These are phyloP conservation scores for Colletotrichum phormii DNA, from an alignment of 2,329 filamentous ascomycete genomes.

Conservation along the genomic window DNA sequence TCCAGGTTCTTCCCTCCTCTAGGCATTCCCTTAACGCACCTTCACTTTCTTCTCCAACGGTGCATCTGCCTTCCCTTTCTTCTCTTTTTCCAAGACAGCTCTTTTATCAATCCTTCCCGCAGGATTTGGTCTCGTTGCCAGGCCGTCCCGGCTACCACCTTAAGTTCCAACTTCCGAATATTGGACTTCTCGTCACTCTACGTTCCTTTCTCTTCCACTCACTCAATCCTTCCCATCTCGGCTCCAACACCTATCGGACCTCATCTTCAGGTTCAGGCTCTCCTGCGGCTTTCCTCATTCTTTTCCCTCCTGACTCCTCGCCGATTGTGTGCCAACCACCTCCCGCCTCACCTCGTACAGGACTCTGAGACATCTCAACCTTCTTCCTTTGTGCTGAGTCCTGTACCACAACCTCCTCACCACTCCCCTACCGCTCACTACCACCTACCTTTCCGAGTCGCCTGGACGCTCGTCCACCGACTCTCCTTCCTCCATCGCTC, in stretches of 20 bases:
- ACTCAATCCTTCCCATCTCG: not conserved
- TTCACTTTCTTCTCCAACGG: slow-evolving; percentile 11
- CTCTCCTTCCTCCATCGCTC: slow-evolving; percentile 23
- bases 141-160: not conserved
- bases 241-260: not conserved
- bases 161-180: not conserved
- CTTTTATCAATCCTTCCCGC: slow-evolving; percentile 5
- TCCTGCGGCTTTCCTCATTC: not conserved
- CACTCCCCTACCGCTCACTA: not conserved
- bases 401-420: slow-evolving; percentile 25
- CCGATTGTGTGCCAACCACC: not conserved
- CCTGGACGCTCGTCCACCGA: slow-evolving; percentile 13
- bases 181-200: not conserved
- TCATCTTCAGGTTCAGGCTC: not conserved
- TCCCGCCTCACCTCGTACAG: slow-evolving; percentile 19
- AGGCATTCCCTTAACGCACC: not conserved
- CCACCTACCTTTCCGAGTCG: slow-evolving; percentile 17
- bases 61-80: not conserved
- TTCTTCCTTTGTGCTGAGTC: slow-evolving; percentile 32
- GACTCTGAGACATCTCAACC: slow-evolving; percentile 36
- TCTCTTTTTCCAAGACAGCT: not conserved
- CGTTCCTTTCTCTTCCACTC: not conserved
- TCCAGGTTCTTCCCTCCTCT: slow-evolving; percentile 6
- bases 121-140: not conserved
- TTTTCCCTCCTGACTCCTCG: not conserved